A percentile compares a stretch with the other conserved stretches of the same genome.
phyloP scores from a whole-genome alignment of 176 grass and related monocot species.

The Eleusine indica region DNA sequence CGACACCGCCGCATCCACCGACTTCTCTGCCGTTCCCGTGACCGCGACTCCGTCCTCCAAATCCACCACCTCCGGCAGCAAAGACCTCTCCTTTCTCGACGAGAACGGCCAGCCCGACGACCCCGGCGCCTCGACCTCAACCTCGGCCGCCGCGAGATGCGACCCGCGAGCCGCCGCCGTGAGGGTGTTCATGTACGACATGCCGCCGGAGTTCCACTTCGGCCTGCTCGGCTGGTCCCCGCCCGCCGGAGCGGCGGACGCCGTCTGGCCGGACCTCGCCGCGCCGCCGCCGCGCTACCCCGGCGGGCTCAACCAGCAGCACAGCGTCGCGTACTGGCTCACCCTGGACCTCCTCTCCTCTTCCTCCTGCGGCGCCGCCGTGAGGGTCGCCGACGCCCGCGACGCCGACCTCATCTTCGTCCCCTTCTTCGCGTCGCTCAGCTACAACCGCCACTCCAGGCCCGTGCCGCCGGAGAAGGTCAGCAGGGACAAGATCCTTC shows the following conservation, averaged over 20 bases:
- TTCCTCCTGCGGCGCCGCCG: slow-evolving; percentile 52
- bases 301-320: slow-evolving; percentile 88
- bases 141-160: slow-evolving; percentile 36
- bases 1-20: neutral
- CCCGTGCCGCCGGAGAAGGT: slow-evolving; percentile 57
- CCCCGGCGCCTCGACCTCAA: neutral
- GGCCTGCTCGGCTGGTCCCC: slow-evolving; percentile 73
- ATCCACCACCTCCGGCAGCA: neutral
- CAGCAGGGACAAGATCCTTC: slow-evolving; percentile 57
- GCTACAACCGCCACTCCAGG: slow-evolving; percentile 86
- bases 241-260: slow-evolving; percentile 15
- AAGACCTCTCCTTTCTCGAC: slow-evolving; percentile 48
- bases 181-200: slow-evolving; percentile 90
- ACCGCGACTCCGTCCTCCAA: neutral
- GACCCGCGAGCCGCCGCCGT: slow-evolving; percentile 43
- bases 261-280: slow-evolving; percentile 66
- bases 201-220: slow-evolving; percentile 90
- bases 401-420: slow-evolving; percentile 86
- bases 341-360: slow-evolving; percentile 79
- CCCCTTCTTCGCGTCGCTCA: slow-evolving; percentile 88
- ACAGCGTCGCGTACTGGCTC: slow-evolving; percentile 96
- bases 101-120: slow-evolving; percentile 48
- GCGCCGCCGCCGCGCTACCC: slow-evolving; percentile 70
- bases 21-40: neutral
- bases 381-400: slow-evolving; percentile 56